Evolutionary conservation across 23 red algal species (phyloP).

Genomic region (Agarophyton chilense): DNA sequence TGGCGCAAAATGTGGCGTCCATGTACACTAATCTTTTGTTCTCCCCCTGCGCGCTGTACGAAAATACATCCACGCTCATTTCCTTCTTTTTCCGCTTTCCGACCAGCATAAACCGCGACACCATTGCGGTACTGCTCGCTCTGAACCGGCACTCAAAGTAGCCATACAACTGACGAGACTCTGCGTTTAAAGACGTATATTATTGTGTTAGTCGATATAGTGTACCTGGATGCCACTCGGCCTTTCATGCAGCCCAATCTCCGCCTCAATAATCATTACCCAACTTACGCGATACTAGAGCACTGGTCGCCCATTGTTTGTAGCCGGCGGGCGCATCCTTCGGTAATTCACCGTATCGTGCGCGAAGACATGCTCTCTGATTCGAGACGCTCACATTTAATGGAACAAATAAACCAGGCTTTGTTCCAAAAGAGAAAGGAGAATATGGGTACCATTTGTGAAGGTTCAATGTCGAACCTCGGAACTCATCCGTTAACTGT

Average conservation of each 20-base stretch:
- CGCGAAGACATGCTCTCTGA: not conserved
- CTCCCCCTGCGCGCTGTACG: slow-evolving; percentile 19
- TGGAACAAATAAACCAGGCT: slow-evolving; percentile 39
- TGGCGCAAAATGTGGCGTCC: slow-evolving; percentile 24
- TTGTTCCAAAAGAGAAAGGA: slow-evolving; percentile 45
- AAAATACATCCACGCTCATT: slow-evolving; percentile 44
- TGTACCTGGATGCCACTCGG: not conserved
- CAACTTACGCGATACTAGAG: slow-evolving; percentile 33
- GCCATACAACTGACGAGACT: slow-evolving; percentile 17
- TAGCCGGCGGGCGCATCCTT: slow-evolving; percentile 15
- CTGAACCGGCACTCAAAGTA: slow-evolving; percentile 51
- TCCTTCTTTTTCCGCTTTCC: not conserved
- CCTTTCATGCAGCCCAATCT: not conserved
- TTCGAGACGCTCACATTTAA: slow-evolving; percentile 5
- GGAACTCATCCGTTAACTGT: slow-evolving; percentile 46
- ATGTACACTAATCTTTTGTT: slow-evolving; percentile 36
- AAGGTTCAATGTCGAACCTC: not conserved
- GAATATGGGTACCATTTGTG: slow-evolving; percentile 39
- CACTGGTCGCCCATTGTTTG: slow-evolving; percentile 20
- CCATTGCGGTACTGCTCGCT: slow-evolving; percentile 27
- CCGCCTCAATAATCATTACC: not conserved
- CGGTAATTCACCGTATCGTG: not conserved
- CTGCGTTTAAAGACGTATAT: not conserved
- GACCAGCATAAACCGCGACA: slow-evolving; percentile 23
- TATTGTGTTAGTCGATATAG: not conserved